A percentile compares a stretch with the other conserved stretches of the same genome.
These are phyloP conservation scores for Fagopyrum homotropicum DNA, from an alignment of 148 eudicot species.

Conservation along the genomic window DNA sequence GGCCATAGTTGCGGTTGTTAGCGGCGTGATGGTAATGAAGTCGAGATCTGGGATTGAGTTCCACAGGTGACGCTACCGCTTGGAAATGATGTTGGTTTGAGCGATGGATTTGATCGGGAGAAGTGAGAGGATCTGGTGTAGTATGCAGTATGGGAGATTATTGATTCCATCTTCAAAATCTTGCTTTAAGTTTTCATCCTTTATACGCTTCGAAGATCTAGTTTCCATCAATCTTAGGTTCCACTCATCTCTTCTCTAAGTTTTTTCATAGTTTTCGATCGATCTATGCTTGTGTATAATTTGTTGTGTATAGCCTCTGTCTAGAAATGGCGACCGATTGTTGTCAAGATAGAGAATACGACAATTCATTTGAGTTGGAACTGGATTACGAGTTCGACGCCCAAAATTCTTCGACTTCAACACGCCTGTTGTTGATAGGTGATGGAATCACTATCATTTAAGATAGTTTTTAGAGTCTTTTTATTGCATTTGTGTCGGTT, in stretches of 20 bases:
- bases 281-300: too few relatives aligned
- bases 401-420: slow-evolving; percentile 40
- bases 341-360: not conserved
- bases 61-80: slow-evolving; percentile 46
- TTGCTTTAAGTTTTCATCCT: slow-evolving; percentile 7
- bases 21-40: slow-evolving; percentile 26
- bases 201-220: slow-evolving; percentile 47
- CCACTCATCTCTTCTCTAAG: too few relatives aligned
- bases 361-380: slow-evolving; percentile 16
- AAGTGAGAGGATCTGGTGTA: slow-evolving; percentile 38
- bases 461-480: too few relatives aligned
- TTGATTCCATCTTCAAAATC: slow-evolving; percentile 31
- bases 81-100: slow-evolving; percentile 36
- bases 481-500: too few relatives aligned
- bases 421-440: not conserved
- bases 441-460: too few relatives aligned
- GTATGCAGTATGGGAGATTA: slow-evolving; percentile 49
- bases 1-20: too few relatives aligned
- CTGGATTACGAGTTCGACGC: slow-evolving; percentile 54
- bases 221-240: slow-evolving; percentile 39
- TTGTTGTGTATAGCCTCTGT: too few relatives aligned
- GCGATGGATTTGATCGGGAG: slow-evolving; percentile 47
- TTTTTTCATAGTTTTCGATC: too few relatives aligned
- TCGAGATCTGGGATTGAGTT: slow-evolving; percentile 56
- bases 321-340: too few relatives aligned